A percentile compares a stretch with the other conserved stretches of the same genome.
These are phyloP conservation scores for Darksidea phi DNA, from an alignment of 495 filamentous ascomycete genomes.

Conservation along the genomic window DNA sequence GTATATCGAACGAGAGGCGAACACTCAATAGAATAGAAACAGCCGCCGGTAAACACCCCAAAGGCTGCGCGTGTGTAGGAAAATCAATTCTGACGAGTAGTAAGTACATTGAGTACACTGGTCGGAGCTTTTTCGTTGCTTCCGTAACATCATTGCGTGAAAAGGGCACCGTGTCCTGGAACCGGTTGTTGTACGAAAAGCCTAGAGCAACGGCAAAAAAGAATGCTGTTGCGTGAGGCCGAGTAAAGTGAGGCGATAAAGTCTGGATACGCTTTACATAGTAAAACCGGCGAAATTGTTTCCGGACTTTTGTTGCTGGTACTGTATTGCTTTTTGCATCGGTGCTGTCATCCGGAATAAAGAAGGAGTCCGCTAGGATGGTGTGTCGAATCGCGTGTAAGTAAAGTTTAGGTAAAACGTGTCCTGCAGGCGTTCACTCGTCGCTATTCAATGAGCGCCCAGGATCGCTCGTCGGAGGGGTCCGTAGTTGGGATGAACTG, in stretches of 20 bases:
- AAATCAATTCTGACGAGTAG: neutral
- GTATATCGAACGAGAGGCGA: neutral
- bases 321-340: too few species aligned
- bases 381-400: neutral
- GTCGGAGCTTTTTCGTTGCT: conserved; percentile 11
- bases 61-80: neutral
- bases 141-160: conserved; percentile 13
- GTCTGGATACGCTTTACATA: too few species aligned
- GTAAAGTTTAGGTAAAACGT: neutral
- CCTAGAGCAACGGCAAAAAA: too few species aligned
- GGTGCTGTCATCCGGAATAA: too few species aligned
- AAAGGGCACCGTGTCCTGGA: neutral
- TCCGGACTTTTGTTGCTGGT: too few species aligned
- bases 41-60: conserved; percentile 7
- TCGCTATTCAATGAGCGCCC: conserved; percentile 23
- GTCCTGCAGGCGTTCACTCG: conserved; percentile 16
- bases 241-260: too few species aligned
- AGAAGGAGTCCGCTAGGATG: neutral
- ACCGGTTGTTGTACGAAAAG: neutral
- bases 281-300: too few species aligned
- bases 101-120: conserved; percentile 1
- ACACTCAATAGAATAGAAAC: neutral
- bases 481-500: conserved; percentile 29
- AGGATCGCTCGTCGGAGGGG: conserved; percentile 32
- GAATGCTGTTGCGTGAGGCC: too few species aligned